Base-by-base conservation (phyloP, 345 rosid species). In the Eutrema japonicum region DNA sequence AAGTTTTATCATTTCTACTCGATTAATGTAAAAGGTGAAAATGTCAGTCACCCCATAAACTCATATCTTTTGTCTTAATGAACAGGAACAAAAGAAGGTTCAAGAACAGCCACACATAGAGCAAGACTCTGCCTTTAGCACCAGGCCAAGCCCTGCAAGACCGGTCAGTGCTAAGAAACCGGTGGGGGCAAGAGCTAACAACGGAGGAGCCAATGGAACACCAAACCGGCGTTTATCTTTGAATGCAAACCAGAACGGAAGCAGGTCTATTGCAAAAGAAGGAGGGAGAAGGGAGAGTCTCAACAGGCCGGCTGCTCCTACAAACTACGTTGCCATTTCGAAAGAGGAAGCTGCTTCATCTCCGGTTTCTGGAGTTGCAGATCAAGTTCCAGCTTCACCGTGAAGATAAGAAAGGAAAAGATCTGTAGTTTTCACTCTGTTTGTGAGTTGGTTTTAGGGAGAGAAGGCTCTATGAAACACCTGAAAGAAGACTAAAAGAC, bases 141-240 rank as follows among this genome's bases (percentile, higher is more conserved):
- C 96, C 11, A 90, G 82, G 70, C 90, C 98, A 7, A 95, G 98
- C 81, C 98, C 99, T 63, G 99, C 97, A 9, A 84, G 98, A 71
- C 85, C 92, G 2, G 84, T 66, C 0, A 75, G 89, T 59, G 56
- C 90, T 0, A 95, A 90, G 84, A 92, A 89, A 83, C 89, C 77
- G 36, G 75, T 80, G 9, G 96, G 89, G 4, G 79, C 96, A 36
- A 86, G 96, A 16, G 69, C 92, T 22, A 92, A 70, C 75, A 92
- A 76, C 10, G 96, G 89, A 33, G 87, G 89, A 53, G 79, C 85
- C 42, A 92, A 89, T 42, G 99, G 99, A 79, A 84, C 90, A 37
- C 98, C 96, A 5, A 78, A 65, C 85, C 75, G 98, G 70, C 87
- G 99, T 63, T 71, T 95, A 32, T 95, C 99, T 35, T 79, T 92